Evolutionary conservation across 192 early-diverging fungal genomes (phyloP).

Genomic region (Tieghemiomyces parasiticus): DNA sequence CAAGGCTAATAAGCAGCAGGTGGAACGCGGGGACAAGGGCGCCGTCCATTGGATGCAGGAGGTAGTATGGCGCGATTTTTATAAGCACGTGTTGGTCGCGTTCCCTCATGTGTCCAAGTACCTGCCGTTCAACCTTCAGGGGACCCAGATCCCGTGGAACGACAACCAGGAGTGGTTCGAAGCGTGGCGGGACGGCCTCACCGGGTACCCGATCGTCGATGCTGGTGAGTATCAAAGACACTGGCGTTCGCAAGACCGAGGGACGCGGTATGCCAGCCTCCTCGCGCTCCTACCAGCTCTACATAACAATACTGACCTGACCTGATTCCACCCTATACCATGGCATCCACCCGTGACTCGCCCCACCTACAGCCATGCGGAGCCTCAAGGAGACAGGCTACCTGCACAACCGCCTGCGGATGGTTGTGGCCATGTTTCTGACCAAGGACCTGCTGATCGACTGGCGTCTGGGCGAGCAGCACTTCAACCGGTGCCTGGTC

Average conservation of each 20-base stretch:
- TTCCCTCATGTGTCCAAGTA: constrained; percentile 43
- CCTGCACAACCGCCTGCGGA: constrained; percentile 49
- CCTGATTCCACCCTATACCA: too few relatives aligned
- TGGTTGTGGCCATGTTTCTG: constrained; percentile 36
- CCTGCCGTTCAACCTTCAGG: constrained; percentile 33
- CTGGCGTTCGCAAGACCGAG: too few relatives aligned
- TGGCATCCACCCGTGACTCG: too few relatives aligned
- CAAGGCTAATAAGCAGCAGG: constrained; percentile 26
- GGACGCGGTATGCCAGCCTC: too few relatives aligned
- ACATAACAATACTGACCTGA: too few relatives aligned
- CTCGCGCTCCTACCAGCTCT: too few relatives aligned
- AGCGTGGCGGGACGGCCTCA: constrained; percentile 46
- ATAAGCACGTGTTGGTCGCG: constrained; percentile 34
- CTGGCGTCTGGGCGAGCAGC: constrained; percentile 57
- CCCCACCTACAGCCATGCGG: constrained; percentile 47
- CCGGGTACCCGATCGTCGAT: constrained; percentile 50
- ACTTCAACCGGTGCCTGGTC: constrained; percentile 43
- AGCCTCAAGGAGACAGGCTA: constrained; percentile 38
- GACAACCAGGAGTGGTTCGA: constrained; percentile 26
- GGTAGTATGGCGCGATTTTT: constrained; percentile 51
- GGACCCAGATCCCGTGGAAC: constrained; percentile 35
- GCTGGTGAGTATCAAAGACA: constrained; percentile 34
- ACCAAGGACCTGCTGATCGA: constrained; percentile 34
- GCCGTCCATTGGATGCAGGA: constrained; percentile 42
- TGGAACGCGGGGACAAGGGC: constrained; percentile 33